Conservation (phyloP, 2,329 filamentous ascomycete species). For the Penicillium vulpinum region DNA sequence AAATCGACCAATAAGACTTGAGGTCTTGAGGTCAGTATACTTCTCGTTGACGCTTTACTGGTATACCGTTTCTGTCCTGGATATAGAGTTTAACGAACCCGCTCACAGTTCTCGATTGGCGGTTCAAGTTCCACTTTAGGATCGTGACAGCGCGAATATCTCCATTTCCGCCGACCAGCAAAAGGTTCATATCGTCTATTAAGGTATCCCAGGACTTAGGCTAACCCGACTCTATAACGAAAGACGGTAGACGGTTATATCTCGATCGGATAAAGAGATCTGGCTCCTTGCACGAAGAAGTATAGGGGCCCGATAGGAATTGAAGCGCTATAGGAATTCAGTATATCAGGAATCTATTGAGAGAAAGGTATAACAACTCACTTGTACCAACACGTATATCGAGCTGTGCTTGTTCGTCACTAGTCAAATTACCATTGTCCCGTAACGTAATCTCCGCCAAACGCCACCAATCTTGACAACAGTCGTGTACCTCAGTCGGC, state of each 20-base stretch:
- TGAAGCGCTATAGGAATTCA: background rate
- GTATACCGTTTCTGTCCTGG: background rate
- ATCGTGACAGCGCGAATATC: background rate
- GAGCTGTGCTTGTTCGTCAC: background rate
- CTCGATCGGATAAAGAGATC: background rate
- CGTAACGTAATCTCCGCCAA: background rate
- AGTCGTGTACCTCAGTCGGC: too few species aligned
- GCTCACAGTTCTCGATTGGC: background rate
- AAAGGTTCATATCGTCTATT: background rate
- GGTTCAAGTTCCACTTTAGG: background rate
- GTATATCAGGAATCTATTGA: background rate
- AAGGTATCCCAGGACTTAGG: background rate
- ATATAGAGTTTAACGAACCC: background rate
- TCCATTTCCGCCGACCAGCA: background rate
- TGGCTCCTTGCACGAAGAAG: background rate
- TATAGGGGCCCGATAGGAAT: background rate
- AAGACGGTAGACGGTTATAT: background rate
- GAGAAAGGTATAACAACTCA: background rate
- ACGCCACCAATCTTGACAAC: too few species aligned
- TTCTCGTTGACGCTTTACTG: background rate
- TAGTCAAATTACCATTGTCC: background rate
- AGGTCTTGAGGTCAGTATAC: background rate
- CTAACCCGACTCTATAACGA: background rate
- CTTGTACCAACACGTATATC: background rate
- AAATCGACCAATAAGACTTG: background rate